These are phyloP conservation scores for Wallacemonas sp. DNA, from an alignment of 208 protist species.

Conservation along the genomic window DNA sequence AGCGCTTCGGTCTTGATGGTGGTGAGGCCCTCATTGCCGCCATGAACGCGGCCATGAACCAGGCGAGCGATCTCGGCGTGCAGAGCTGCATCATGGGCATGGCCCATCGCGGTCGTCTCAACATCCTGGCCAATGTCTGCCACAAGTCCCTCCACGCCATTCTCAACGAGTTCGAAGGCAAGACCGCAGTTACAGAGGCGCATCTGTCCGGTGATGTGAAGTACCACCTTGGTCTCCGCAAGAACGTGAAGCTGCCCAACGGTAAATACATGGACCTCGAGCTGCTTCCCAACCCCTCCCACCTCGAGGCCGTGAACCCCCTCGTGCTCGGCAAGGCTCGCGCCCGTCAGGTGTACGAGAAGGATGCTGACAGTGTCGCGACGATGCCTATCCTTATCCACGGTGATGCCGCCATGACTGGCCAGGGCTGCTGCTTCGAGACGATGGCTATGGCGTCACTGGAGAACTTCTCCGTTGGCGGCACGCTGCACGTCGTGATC, in stretches of 20 bases:
- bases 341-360: constrained; percentile 91
- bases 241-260: constrained; percentile 61
- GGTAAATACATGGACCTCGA: constrained; percentile 93
- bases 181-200: constrained; percentile 35
- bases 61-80: constrained; percentile 81
- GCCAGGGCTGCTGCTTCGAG: constrained; percentile 98
- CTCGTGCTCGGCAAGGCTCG: constrained; percentile 97
- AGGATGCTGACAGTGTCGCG: constrained; percentile 69
- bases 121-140: constrained; percentile 96
- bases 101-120: constrained; percentile 97
- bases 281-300: constrained; percentile 97
- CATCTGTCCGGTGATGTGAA: constrained; percentile 94
- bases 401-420: constrained; percentile 97
- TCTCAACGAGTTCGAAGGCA: constrained; percentile 91
- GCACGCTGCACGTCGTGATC: constrained; percentile 98
- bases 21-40: constrained; percentile 96
- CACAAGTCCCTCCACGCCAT: constrained; percentile 91
- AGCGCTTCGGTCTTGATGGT: constrained; percentile 98
- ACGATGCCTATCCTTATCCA: constrained; percentile 94
- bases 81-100: constrained; percentile 96
- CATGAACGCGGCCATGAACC: constrained; percentile 93
- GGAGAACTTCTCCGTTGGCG: constrained; percentile 95
- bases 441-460: constrained; percentile 95
- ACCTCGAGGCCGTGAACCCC: constrained; percentile 98
- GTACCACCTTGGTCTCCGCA: constrained; percentile 96